phyloP scores from a whole-genome alignment of 176 grass and related monocot species.

The Ensete glaucum region DNA sequence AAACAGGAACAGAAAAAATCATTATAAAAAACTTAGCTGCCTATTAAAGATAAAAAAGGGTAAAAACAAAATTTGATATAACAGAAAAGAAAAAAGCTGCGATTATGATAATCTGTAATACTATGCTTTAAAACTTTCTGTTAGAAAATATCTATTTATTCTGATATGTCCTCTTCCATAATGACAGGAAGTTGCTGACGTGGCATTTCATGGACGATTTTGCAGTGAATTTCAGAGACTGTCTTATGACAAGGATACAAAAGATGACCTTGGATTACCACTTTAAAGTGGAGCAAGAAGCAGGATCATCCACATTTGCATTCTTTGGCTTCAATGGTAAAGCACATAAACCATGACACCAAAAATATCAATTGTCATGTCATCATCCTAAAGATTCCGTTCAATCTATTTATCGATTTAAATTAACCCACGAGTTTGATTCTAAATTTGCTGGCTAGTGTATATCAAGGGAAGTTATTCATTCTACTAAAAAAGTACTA shows the following conservation, averaged over 20 bases:
- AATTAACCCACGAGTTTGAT: neutral
- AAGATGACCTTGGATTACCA: conserved; percentile 98
- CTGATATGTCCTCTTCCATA: conserved; percentile 58
- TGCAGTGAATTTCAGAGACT: conserved; percentile 91
- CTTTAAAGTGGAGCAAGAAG: conserved; percentile 99
- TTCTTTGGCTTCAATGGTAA: conserved; percentile 99
- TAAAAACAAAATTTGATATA: neutral
- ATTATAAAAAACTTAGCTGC: neutral
- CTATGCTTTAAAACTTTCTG: neutral
- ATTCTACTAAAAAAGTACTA: neutral
- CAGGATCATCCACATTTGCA: conserved; percentile 66
- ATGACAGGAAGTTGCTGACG: conserved; percentile 94
- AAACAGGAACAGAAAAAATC: neutral
- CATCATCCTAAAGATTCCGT: neutral
- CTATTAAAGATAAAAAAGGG: neutral
- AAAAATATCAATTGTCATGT: neutral
- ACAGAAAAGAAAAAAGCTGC: neutral
- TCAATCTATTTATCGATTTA: neutral
- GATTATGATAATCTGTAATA: neutral
- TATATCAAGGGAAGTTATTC: neutral
- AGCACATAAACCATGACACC: neutral
- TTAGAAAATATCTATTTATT: conserved; percentile 24
- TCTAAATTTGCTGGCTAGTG: neutral
- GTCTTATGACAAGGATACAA: conserved; percentile 95
- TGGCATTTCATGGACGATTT: conserved; percentile 93